phyloP scores from a whole-genome alignment of 805 yeast species.

The Schizosaccharomyces japonicus region DNA sequence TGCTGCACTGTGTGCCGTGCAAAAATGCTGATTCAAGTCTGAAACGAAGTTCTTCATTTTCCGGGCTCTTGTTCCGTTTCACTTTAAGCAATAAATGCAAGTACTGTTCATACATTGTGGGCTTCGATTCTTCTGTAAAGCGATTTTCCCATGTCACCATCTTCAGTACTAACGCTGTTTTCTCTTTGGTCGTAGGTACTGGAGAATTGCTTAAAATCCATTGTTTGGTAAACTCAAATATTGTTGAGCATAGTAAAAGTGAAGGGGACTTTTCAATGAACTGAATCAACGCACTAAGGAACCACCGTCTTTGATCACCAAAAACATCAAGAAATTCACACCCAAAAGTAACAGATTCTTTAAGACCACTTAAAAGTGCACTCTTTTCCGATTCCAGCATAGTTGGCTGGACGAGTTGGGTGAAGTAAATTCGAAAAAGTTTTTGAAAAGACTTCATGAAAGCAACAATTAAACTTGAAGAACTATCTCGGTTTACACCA shows the following conservation, averaged over 20 bases:
- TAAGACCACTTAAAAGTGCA: no score
- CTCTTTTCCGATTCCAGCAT: no score
- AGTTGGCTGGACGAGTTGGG: no score
- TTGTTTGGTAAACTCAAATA: constrained; percentile 50
- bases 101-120: constrained; percentile 49
- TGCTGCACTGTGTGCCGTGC: constrained; percentile 72
- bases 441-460: no score
- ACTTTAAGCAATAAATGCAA: constrained; percentile 71
- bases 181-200: constrained; percentile 86
- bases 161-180: constrained; percentile 76
- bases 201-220: constrained; percentile 81
- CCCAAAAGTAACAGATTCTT: not conserved
- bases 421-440: no score
- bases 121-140: no score
- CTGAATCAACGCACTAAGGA: constrained; percentile 65
- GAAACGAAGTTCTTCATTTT: constrained; percentile 71
- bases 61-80: constrained; percentile 54
- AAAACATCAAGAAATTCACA: constrained; percentile 15
- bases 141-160: constrained; percentile 82
- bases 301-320: constrained; percentile 83
- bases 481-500: no score
- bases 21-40: constrained; percentile 91
- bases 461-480: no score
- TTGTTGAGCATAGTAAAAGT: constrained; percentile 44
- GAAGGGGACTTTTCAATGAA: constrained; percentile 73